These are phyloP conservation scores for Funneliformis mosseae DNA, from an alignment of 192 early-diverging fungal genomes.

Conservation along the genomic window DNA sequence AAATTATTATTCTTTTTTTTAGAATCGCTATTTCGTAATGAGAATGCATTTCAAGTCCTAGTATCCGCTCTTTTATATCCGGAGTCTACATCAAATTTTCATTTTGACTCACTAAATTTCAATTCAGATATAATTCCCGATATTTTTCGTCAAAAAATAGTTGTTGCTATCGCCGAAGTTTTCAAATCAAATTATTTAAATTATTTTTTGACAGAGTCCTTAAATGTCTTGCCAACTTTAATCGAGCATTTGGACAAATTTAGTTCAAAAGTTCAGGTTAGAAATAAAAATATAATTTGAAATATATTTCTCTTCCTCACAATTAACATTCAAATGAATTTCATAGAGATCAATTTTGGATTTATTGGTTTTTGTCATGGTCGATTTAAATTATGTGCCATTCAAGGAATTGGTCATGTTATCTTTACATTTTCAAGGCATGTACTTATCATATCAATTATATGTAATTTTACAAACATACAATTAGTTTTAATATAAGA, in stretches of 20 bases:
- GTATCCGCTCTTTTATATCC: conserved; percentile 48
- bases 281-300: too few species aligned
- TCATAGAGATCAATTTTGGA: conserved; percentile 52
- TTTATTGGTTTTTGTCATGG: conserved; percentile 56
- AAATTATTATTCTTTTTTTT: conserved; percentile 15
- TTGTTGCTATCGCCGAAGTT: conserved; percentile 40
- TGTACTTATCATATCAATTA: not conserved
- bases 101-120: not conserved
- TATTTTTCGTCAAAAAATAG: conserved; percentile 39
- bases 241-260: conserved; percentile 57
- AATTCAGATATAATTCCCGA: conserved; percentile 33
- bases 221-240: conserved; percentile 52
- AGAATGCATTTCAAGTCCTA: conserved; percentile 52
- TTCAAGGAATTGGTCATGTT: conserved; percentile 60
- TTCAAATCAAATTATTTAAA: conserved; percentile 58
- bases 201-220: conserved; percentile 57
- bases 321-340: conserved; percentile 13
- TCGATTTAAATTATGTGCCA: conserved; percentile 64
- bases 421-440: conserved; percentile 58
- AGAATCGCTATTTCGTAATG: conserved; percentile 53
- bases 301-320: not conserved
- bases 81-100: not conserved
- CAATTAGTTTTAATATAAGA: not conserved
- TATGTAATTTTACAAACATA: too few species aligned
- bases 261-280: conserved; percentile 48